phyloP scores from a whole-genome alignment of 225 moss, liverwort and hornwort species.

The Polytrichum formosum region DNA sequence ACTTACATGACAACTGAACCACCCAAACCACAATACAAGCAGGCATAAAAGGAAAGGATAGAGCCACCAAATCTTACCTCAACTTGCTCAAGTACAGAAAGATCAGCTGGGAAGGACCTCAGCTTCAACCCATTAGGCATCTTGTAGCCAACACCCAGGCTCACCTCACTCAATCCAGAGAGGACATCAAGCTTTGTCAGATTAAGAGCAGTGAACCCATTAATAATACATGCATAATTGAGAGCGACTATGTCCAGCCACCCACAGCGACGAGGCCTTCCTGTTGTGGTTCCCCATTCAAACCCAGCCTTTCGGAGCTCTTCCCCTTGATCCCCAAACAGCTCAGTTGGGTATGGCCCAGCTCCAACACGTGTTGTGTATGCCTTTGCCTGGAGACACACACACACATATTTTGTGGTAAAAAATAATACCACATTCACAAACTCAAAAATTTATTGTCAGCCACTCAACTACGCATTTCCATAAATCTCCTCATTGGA shows the following conservation, averaged over 20 bases:
- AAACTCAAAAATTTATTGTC: too few species aligned
- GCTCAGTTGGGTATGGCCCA: conserved; percentile 91
- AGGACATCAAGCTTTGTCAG: conserved; percentile 96
- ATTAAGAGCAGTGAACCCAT: conserved; percentile 91
- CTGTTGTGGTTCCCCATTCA: conserved; percentile 96
- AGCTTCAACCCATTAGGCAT: conserved; percentile 46
- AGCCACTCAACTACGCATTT: too few species aligned
- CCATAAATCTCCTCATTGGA: too few species aligned
- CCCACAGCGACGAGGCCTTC: conserved; percentile 94
- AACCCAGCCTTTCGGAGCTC: conserved; percentile 78
- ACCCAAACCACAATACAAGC: too few species aligned
- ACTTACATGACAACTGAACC: not conserved
- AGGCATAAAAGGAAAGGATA: too few species aligned
- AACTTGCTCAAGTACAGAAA: conserved; percentile 70
- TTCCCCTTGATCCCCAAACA: conserved; percentile 74
- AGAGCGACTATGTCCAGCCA: conserved; percentile 95
- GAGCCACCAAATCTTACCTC: conserved; percentile 42
- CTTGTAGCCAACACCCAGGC: conserved; percentile 74
- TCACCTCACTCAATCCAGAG: conserved; percentile 65
- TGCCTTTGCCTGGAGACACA: conserved; percentile 70
- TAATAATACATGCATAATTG: conserved; percentile 80
- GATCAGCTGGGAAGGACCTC: conserved; percentile 80
- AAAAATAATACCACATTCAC: too few species aligned
- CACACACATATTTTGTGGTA: not conserved
- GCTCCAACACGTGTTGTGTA: conserved; percentile 95